Base-by-base conservation (phyloP, 2,329 filamentous ascomycete genomes). In the Arachnomyces sp. region DNA sequence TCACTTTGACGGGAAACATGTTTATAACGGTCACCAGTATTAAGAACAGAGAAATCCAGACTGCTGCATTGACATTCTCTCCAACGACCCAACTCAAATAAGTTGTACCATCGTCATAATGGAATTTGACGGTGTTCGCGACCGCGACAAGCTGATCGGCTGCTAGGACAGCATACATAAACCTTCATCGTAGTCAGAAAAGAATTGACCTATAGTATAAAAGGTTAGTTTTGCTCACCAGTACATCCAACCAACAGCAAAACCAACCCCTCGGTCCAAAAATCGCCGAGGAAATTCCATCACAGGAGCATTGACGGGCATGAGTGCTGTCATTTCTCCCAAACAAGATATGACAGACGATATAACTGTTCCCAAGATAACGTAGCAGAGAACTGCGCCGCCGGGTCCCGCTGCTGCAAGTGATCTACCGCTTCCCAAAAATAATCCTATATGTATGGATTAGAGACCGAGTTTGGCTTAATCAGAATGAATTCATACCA, bases 161-260 rank as follows among this genome's bases (percentile, higher is more conserved):
- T 7, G 54, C 43, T 28, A 60, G 51, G 3, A 60, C 51, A 12
- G 52, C 51, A 38, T 54, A 61, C 8, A 54, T 52, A 44, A 61
- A 60, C 56, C 59, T 61, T 39, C 12, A 8, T 13, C 12, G 13
- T 18, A 36, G 13, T 34, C 16, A 30, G 13, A 35, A 21, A 34
- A 31, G 9, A 42, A 16, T 30, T 21, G 28, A 34, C 13, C 13
- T 17, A 18, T 7, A 18, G 15, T n/a, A 36, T 18, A 15, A 15
- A 13, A 33, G 11, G 28, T 14, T 11, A 30, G 16, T 31, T 25
- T n/a, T 13, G 28, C 52, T 39, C 46, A 65, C 66, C 65, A 69
- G 17, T 61, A 55, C 49, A 69, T 67, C 68, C 67, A 71, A 2
- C 65, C 67, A 12, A 61, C 61, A 1, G 66, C 65, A 51, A 66